A percentile compares a stretch with the other conserved stretches of the same genome.
Conservation (phyloP, 257 asterid genomes). For the Solanum bulbocastanum region DNA sequence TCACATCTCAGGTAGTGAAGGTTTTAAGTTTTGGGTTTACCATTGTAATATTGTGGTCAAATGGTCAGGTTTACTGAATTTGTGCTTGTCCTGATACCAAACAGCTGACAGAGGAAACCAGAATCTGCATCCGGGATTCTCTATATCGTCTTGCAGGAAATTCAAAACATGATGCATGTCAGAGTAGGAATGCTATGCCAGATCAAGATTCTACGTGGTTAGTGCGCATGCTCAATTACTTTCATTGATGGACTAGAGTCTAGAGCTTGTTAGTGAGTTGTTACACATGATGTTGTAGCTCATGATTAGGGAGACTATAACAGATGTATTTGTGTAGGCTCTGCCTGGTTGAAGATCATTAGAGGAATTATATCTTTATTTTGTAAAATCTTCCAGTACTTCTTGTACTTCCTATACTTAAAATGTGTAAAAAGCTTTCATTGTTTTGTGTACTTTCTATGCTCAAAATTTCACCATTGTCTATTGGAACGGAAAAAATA, state of each 20-base stretch:
- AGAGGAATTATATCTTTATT: not conserved
- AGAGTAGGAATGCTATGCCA: not conserved
- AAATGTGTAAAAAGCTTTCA: not conserved
- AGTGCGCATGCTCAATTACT: not conserved
- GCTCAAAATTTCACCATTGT: not conserved
- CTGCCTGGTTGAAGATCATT: not conserved
- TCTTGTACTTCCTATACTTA: not conserved
- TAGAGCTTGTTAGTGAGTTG: not conserved
- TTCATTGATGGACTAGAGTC: not conserved
- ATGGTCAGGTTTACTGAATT: not conserved
- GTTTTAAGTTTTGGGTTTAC: not conserved
- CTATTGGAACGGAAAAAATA: not conserved
- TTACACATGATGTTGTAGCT: not conserved
- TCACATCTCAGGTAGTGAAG: slow-evolving; percentile 27
- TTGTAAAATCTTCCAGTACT: not conserved
- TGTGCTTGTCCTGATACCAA: not conserved
- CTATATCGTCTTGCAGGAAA: slow-evolving; percentile 46
- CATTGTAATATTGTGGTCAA: not conserved
- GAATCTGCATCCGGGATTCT: slow-evolving; percentile 46
- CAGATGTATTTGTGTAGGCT: not conserved
- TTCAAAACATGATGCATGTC: slow-evolving; percentile 19
- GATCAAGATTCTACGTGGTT: not conserved
- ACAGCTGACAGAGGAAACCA: slow-evolving; percentile 30
- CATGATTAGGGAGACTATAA: not conserved
- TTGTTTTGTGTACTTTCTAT: not conserved